Percentiles rank a stretch among this genome's conserved stretches.
phyloP scores from a whole-genome alignment of 2,329 filamentous ascomycete genomes.

The Fusarium chlamydosporum region DNA sequence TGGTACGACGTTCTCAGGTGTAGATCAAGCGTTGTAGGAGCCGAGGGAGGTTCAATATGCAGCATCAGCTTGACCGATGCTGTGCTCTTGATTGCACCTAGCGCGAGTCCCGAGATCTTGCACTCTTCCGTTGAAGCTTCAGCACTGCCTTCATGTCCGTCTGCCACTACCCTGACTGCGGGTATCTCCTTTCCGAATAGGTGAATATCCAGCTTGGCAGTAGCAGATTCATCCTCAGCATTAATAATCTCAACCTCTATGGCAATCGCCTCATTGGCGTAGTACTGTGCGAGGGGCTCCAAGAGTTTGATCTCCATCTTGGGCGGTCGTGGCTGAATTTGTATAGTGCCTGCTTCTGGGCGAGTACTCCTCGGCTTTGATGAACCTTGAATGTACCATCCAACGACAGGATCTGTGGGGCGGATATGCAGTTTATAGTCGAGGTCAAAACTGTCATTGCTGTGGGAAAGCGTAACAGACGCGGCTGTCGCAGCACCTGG shows the following conservation, averaged over 20 bases:
- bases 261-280: slow-evolving; percentile 82
- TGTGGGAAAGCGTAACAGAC: slow-evolving; percentile 73
- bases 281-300: slow-evolving; percentile 78
- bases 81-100: slow-evolving; percentile 65
- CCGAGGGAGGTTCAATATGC: slow-evolving; percentile 64
- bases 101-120: slow-evolving; percentile 58
- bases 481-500: slow-evolving; percentile 80
- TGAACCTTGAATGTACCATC: slow-evolving; percentile 66
- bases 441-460: slow-evolving; percentile 75
- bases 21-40: slow-evolving; percentile 73
- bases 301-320: slow-evolving; percentile 84
- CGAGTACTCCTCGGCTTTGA: slow-evolving; percentile 64
- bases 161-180: slow-evolving; percentile 59
- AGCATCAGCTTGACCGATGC: slow-evolving; percentile 63
- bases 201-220: slow-evolving; percentile 77
- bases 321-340: slow-evolving; percentile 88
- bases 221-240: slow-evolving; percentile 83
- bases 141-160: slow-evolving; percentile 53
- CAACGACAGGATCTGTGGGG: slow-evolving; percentile 58
- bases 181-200: slow-evolving; percentile 72
- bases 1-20: slow-evolving; percentile 83
- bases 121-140: slow-evolving; percentile 60
- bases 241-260: slow-evolving; percentile 81
- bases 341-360: slow-evolving; percentile 69
- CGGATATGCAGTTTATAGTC: slow-evolving; percentile 72